Conservation (phyloP, 2,329 filamentous ascomycete species). For the Penicillium palitans region DNA sequence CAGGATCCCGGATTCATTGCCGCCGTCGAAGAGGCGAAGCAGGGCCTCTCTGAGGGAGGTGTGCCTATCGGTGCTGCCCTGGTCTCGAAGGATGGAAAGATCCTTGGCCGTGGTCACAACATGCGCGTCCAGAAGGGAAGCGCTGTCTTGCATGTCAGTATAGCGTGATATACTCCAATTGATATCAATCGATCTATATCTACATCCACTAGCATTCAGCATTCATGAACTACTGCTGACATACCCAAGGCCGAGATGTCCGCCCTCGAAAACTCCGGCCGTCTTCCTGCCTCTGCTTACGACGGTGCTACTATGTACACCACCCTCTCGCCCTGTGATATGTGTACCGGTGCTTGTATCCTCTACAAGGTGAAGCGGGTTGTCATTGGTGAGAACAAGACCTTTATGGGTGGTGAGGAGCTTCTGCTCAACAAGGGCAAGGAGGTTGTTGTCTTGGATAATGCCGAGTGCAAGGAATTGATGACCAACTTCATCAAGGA, state of each 20-base stretch:
- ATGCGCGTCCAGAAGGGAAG: slow-evolving; percentile 72
- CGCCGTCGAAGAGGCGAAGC: slow-evolving; percentile 58
- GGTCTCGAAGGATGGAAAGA: slow-evolving; percentile 66
- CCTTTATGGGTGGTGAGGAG: slow-evolving; percentile 70
- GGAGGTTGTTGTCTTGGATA: slow-evolving; percentile 70
- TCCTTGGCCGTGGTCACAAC: slow-evolving; percentile 72
- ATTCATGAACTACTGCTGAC: background rate
- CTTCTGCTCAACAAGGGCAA: slow-evolving; percentile 68
- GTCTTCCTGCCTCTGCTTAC: slow-evolving; percentile 68
- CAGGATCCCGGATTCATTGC: slow-evolving; percentile 56
- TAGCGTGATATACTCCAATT: background rate
- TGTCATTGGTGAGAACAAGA: slow-evolving; percentile 76
- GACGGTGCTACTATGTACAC: slow-evolving; percentile 79
- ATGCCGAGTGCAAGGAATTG: slow-evolving; percentile 63
- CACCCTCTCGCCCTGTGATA: slow-evolving; percentile 75
- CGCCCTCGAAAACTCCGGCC: slow-evolving; percentile 71
- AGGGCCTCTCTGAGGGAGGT: slow-evolving; percentile 57
- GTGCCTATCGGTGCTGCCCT: slow-evolving; percentile 62
- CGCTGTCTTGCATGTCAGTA: slow-evolving; percentile 67
- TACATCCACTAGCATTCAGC: background rate
- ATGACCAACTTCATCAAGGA: slow-evolving; percentile 73
- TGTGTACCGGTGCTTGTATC: slow-evolving; percentile 77
- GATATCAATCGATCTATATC: background rate
- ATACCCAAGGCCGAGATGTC: slow-evolving; percentile 67
- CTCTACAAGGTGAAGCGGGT: slow-evolving; percentile 73